A percentile compares a stretch with the other conserved stretches of the same genome.
Conservation (phyloP, 116 monocot species). For the Papilionanthe hybrid region DNA sequence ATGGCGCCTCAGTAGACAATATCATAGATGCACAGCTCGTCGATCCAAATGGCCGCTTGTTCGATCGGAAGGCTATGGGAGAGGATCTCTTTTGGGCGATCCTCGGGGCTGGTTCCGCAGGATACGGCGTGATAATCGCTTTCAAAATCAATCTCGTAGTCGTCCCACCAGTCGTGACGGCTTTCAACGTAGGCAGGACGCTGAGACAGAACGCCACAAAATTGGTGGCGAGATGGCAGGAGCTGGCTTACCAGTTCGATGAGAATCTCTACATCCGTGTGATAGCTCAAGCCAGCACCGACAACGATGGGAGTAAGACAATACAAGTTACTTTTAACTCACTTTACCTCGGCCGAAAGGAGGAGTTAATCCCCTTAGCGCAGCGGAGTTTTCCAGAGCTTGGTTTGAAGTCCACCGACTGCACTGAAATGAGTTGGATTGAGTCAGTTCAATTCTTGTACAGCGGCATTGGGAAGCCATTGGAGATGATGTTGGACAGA, state of each 20-base stretch:
- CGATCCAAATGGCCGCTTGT: slow-evolving; percentile 25
- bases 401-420: slow-evolving; percentile 24
- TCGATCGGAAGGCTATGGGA: slow-evolving; percentile 31
- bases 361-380: slow-evolving; percentile 18
- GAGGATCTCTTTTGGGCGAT: slow-evolving; percentile 47
- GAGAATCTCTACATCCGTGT: slow-evolving; percentile 30
- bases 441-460: slow-evolving; percentile 32
- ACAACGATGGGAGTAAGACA: slow-evolving; percentile 2
- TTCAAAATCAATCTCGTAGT: slow-evolving; percentile 24
- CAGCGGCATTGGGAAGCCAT: background rate
- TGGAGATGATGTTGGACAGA: slow-evolving; percentile 20
- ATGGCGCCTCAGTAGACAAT: slow-evolving; percentile 28
- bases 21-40: slow-evolving; percentile 32
- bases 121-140: slow-evolving; percentile 37
- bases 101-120: slow-evolving; percentile 33
- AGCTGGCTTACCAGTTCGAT: slow-evolving; percentile 12
- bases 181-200: slow-evolving; percentile 12
- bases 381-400: slow-evolving; percentile 37
- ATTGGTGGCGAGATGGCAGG: slow-evolving; percentile 30
- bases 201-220: slow-evolving; percentile 22
- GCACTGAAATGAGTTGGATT: slow-evolving; percentile 48
- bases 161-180: slow-evolving; percentile 30
- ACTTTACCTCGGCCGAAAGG: slow-evolving; percentile 31
- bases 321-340: slow-evolving; percentile 30
- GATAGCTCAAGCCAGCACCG: slow-evolving; percentile 14